phyloP scores from a whole-genome alignment of 106 monocot species.

The Dendrobium catenatum region DNA sequence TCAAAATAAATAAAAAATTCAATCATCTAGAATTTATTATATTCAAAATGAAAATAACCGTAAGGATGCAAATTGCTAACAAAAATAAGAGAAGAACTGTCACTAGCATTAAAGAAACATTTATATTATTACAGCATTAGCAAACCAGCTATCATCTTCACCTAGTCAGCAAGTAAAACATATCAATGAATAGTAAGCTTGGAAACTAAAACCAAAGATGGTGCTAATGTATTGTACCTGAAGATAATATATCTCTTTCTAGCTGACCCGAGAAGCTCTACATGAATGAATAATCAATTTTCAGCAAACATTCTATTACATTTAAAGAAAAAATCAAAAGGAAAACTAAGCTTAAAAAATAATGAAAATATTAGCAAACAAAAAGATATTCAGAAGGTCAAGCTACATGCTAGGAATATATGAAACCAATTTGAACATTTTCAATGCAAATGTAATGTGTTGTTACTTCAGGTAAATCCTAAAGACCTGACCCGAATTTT shows the following conservation, averaged over 20 bases:
- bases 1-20: background rate
- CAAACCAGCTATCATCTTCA: background rate
- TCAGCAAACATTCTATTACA: background rate
- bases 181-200: background rate
- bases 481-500: too few relatives aligned
- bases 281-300: conserved; percentile 4
- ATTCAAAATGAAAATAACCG: background rate
- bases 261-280: conserved; percentile 82
- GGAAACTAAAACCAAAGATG: background rate
- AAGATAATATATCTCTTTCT: conserved; percentile 80
- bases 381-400: background rate
- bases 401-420: too few relatives aligned
- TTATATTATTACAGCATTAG: background rate
- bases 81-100: background rate
- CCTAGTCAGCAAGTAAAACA: background rate
- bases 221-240: conserved; percentile 39
- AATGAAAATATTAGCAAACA: background rate
- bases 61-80: background rate
- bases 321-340: background rate
- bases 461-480: too few relatives aligned
- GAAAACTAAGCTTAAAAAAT: background rate
- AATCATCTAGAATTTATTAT: background rate
- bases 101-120: background rate
- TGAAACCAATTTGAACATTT: too few relatives aligned
- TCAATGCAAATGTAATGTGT: too few relatives aligned